Evolutionary conservation across 2,329 filamentous ascomycete genomes (phyloP), one percentile per base, ranked within the genome.

Genomic region (Hypoxylon sp.): DNA sequence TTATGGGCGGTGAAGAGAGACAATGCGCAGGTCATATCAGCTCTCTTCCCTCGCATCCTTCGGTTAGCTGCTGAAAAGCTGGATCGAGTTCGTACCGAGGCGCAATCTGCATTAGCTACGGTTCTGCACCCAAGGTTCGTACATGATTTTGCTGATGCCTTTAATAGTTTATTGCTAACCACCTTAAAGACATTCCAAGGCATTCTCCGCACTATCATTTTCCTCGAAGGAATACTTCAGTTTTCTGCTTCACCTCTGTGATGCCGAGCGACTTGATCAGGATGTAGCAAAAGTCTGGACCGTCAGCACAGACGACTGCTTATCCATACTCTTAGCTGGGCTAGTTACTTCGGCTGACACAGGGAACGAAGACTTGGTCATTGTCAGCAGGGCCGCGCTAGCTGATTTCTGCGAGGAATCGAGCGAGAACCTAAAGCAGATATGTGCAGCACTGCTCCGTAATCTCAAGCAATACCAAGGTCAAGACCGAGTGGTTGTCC

Each of bases 11-110:
- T 55, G 6, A 62, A 67, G 37, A 66, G 43, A 25, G n/a, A 25
- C 5, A 59, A 70, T 16, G 59, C 67, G 2, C 57, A 69, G 23
- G 62, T 70, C 8, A 79, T 83, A 9, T 72, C 75, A 9, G 71
- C 71, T 27, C 75, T 88, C 1, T 83, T 87, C 63, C 80, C 84
- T 29, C 79, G 81, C 27, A 79, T 85, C 1, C 81, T 92, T 30
- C 87, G 94, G 1, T 84, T 98, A 12, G 90, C 93, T 1, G 87
- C 92, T 0, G 96, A 99, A 78, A 97, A 97, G 76, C 84, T 98
- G 1, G 95, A 98, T 77, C 91, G 93, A 67, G 91, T 98, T 16
- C 88, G 96, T 23, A 81, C 87, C 0, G 85, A 88, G 68, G 91
- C 90, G 0, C 88, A 90, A 65, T 78, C 81, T 30, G 83, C 84